Percentiles rank a stretch among this genome's conserved stretches.
phyloP scores from a whole-genome alignment of 2,329 filamentous ascomycete genomes.

The Cladosporium austrohemisphaericum region DNA sequence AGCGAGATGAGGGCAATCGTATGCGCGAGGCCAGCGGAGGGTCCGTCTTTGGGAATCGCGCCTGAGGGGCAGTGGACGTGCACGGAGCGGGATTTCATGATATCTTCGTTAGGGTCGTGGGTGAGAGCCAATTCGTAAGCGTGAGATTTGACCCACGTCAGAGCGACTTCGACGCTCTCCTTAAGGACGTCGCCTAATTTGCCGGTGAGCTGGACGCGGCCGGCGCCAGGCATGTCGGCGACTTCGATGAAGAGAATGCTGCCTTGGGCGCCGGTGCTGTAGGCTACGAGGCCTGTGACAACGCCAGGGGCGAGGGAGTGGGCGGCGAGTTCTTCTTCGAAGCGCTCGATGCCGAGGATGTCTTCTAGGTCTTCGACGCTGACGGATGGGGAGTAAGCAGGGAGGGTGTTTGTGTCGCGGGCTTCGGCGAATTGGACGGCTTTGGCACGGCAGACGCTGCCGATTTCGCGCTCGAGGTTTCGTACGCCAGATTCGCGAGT shows the following conservation, averaged over 20 bases:
- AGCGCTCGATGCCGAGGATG: constrained; percentile 89
- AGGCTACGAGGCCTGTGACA: constrained; percentile 93
- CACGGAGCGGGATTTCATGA: constrained; percentile 91
- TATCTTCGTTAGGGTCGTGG: constrained; percentile 75
- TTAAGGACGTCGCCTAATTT: constrained; percentile 96
- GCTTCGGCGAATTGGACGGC: constrained; percentile 93
- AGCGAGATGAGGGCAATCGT: constrained; percentile 89
- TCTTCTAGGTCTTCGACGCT: constrained; percentile 78
- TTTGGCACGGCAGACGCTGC: constrained; percentile 89
- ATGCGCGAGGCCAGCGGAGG: constrained; percentile 82
- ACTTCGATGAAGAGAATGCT: constrained; percentile 98
- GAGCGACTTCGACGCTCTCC: constrained; percentile 91
- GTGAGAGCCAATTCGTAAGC: constrained; percentile 86
- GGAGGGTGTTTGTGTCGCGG: constrained; percentile 66
- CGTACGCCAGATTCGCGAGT: constrained; percentile 95
- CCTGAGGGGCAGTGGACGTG: constrained; percentile 96
- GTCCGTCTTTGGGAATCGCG: constrained; percentile 90
- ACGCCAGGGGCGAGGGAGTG: constrained; percentile 78
- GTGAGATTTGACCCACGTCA: constrained; percentile 96
- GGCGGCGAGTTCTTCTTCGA: constrained; percentile 92
- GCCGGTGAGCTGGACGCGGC: constrained; percentile 89
- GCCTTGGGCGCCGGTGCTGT: constrained; percentile 86
- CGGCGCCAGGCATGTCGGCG: constrained; percentile 91
- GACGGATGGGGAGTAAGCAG: constrained; percentile 66
- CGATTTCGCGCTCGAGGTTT: constrained; percentile 92